Conservation (phyloP, 768 basidiomycete species). For the Hydnum rufescens region DNA sequence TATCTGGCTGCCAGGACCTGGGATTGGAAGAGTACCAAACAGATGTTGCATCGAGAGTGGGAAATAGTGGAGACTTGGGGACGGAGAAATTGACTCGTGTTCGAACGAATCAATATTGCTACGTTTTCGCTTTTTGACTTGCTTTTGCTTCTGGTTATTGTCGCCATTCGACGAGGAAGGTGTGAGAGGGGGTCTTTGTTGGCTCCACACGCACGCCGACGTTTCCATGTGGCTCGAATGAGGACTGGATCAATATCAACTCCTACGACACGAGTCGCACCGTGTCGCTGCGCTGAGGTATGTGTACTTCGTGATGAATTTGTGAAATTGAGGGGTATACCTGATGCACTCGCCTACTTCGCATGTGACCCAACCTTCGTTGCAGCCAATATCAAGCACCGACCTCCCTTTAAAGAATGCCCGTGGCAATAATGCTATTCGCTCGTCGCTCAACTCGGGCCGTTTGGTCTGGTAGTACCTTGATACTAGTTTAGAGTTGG, state of each 20-base stretch:
- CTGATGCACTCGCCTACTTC: conserved; percentile 41
- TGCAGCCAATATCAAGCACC: conserved; percentile 74
- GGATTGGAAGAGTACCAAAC: conserved; percentile 56
- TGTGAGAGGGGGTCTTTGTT: conserved; percentile 26
- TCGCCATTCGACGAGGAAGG: neutral
- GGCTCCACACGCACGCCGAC: conserved; percentile 51
- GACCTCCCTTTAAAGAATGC: conserved; percentile 32
- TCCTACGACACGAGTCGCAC: conserved; percentile 48
- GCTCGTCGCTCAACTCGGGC: conserved; percentile 36
- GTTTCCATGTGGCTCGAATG: conserved; percentile 56
- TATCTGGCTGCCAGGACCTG: conserved; percentile 16
- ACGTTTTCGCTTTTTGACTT: neutral
- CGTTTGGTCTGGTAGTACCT: conserved; percentile 62
- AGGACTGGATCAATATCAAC: conserved; percentile 72
- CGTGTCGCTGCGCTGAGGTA: conserved; percentile 37
- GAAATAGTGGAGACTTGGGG: conserved; percentile 43
- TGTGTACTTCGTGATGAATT: neutral
- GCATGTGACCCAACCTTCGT: conserved; percentile 69
- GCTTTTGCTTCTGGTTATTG: neutral
- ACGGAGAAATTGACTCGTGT: too few species aligned
- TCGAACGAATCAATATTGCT: too few species aligned
- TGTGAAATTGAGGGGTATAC: neutral
- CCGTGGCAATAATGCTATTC: conserved; percentile 40
- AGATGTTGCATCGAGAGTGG: conserved; percentile 58
- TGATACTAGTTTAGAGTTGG: neutral